Conservation (phyloP, 2,329 filamentous ascomycete genomes). For the Balansia obtecta region DNA sequence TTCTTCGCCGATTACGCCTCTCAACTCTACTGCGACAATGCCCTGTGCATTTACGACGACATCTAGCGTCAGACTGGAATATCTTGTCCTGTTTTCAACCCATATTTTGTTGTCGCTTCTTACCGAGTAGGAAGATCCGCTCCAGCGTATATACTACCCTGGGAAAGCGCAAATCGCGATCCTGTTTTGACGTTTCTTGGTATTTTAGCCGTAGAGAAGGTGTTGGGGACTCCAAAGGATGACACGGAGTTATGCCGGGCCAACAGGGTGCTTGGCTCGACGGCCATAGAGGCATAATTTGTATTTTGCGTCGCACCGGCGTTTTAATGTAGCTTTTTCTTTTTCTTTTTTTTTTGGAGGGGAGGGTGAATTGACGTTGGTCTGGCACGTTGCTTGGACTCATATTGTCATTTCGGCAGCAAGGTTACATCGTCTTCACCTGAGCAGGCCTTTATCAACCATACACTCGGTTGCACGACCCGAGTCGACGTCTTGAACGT, state of each 20-base stretch:
- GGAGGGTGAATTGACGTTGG: conserved; percentile 6
- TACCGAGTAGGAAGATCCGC: not conserved
- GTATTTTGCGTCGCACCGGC: conserved; percentile 20
- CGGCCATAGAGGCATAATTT: conserved; percentile 6
- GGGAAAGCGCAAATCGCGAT: not conserved
- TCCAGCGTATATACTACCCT: not conserved
- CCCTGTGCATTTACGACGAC: not conserved
- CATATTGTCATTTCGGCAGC: not conserved
- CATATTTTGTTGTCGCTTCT: not conserved
- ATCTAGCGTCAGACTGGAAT: not conserved
- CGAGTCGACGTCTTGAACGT: too few species aligned
- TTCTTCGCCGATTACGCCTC: not conserved
- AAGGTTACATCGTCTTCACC: too few species aligned
- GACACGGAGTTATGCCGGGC: not conserved
- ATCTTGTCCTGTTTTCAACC: conserved; percentile 12
- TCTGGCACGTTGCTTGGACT: not conserved
- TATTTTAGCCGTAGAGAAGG: not conserved
- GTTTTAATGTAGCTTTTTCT: too few species aligned
- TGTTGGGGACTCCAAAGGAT: not conserved
- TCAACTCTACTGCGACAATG: conserved; percentile 1
- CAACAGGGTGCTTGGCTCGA: conserved; percentile 3
- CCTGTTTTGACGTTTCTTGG: not conserved
- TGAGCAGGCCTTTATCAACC: too few species aligned
- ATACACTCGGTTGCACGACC: too few species aligned
- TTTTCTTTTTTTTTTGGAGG: too few species aligned